Base-by-base conservation (phyloP, 106 monocot species). In the Dendrobium huoshanense region DNA sequence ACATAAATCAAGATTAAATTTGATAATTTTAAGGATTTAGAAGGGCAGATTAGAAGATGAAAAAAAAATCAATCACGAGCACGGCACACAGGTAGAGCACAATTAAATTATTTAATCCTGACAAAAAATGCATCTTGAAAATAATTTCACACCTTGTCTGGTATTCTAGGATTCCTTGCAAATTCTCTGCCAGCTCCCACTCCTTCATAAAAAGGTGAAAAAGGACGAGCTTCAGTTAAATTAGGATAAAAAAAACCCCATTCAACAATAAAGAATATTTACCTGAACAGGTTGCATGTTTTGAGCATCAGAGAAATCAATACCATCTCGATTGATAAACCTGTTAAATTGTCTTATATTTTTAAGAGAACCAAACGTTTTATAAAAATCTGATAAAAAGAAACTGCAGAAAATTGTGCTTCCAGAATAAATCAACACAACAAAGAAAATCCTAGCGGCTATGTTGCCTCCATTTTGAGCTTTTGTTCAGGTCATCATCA, bases 301-400 rank as follows among this genome's bases (percentile, higher is more conserved):
- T 59, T 95, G 91, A 73, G 93, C 99, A 99, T 99, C 99, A 87
- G 92, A 88, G 79, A 99, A 99, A 74, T 99, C 98, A 79, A 99
- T 99, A 75, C 91, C 92, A 74, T 99, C 98, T 68, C 91, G 83
- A 80, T 95, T 99, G 47, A 91, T 95, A 78, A 99, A 99, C 79
- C 98, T 99, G 87, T 42, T 70, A 47, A 81, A 22, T 54, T 48
- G 41, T 78, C 19, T 19, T 41, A n/a, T 51, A 76, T 76, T 48
- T 49, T 49, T 76, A 24, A 13, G 0, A 47, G 16, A 41, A 44
- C 74, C 13, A 70, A 76, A 49, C 19, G 73, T 37, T 70, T 33
- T 11, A 70, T 37, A 70, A 70, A 37, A 33, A 40, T 40, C 24
- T 40, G 37, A 37, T 70, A 70, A 70, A 29, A 70, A 40, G 29